Evolutionary conservation across 805 yeast species (phyloP), one percentile per base, ranked within the genome.

Genomic region (Yamadazyma akitaensis): DNA sequence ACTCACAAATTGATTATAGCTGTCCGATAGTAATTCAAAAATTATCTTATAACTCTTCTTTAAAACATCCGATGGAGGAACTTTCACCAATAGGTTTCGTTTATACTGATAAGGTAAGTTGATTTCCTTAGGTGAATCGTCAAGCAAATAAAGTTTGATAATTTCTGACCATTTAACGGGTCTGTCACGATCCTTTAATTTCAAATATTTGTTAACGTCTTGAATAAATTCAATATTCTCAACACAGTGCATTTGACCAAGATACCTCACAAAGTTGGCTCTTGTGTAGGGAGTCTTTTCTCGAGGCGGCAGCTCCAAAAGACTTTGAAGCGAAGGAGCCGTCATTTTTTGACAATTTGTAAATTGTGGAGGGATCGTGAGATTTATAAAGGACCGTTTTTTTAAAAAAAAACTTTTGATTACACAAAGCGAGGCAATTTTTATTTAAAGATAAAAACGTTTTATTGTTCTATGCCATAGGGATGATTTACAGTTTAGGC

Each of bases 181-280:
- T 21, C 42, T 33, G 8, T 49, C 53, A 35, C 40, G 37, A 13
- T 49, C 51, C 17, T 26, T 39, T 10, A 52, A 17, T 14, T 41
- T 44, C 32, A 41, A 30, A 25, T 38, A 52, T 31, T 46, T 45
- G 32, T 52, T 52, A 6, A 52, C 46, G 41, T 52, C 56, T 13
- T 40, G 28, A 7, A 69, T 51, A 41, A 67, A 69, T 48, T 67
- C 71, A 31, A 62, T 57, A 53, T 68, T 69, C 47, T 70, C 75
- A 38, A 62, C 50, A 54, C 74, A 69, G 50, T 70, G 75, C 26
- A 59, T 57, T 14, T 51, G 44, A 16, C 48, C 37, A 26, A 70
- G 58, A 46, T 56, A 70, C 40, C 57, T 54, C 17, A 56, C 39
- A 43, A 70, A 70, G 21, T 49, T 52, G 3, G 45, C 18, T 18